A percentile compares a stretch with the other conserved stretches of the same genome.
phyloP scores from a whole-genome alignment of 1,284 basidiomycete species.

The Sphaerobolus stellatus region DNA sequence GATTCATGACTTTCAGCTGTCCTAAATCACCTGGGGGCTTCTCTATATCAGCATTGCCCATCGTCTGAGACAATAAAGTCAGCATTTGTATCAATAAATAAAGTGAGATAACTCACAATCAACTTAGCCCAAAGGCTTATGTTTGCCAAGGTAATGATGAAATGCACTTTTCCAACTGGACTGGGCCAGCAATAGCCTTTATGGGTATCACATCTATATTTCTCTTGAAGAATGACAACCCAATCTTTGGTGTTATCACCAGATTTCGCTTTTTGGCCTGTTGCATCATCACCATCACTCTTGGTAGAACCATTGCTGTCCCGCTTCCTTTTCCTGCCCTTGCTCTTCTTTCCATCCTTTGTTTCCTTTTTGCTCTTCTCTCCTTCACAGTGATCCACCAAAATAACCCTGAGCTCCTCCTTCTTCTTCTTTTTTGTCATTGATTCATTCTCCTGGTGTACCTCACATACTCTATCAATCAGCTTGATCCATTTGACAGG shows the following conservation, averaged over 20 bases:
- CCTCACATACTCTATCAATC: too few species aligned
- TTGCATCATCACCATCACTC: too few species aligned
- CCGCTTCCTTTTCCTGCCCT: too few species aligned
- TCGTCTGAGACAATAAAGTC: neutral
- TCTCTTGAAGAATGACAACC: neutral
- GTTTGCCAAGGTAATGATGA: neutral
- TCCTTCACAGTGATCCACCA: too few species aligned
- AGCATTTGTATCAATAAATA: neutral
- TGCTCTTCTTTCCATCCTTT: too few species aligned
- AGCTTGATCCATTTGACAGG: too few species aligned
- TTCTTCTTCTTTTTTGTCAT: too few species aligned
- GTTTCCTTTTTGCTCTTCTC: too few species aligned
- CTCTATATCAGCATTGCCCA: neutral
- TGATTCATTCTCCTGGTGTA: too few species aligned
- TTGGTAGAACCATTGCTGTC: too few species aligned
- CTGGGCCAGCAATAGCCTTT: neutral
- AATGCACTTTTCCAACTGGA: neutral
- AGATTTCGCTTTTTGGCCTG: too few species aligned
- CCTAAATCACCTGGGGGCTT: neutral
- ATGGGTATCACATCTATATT: neutral
- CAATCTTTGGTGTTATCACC: neutral
- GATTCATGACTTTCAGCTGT: neutral
- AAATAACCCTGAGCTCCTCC: too few species aligned
- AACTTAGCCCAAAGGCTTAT: neutral
- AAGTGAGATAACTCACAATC: neutral